A percentile compares a stretch with the other conserved stretches of the same genome.
These are phyloP conservation scores for Dendrocalamus latiflorus DNA, from an alignment of 202 grass and related monocot genomes.

Conservation along the genomic window DNA sequence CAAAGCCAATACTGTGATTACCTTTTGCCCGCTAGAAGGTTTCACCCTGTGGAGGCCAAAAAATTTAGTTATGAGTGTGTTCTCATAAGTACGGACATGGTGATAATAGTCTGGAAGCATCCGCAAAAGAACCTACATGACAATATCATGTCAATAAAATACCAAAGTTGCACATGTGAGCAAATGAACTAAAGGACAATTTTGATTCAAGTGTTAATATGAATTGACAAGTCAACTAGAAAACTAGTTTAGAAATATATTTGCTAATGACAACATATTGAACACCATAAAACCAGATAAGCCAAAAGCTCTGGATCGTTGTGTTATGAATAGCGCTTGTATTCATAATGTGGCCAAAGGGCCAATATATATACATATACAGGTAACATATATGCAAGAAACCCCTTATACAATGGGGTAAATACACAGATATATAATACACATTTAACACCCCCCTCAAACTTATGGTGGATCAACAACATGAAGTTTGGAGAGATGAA, in stretches of 20 bases:
- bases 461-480: no score
- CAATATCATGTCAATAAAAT: conserved; percentile 3
- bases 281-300: no score
- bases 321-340: no score
- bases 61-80: conserved; percentile 88
- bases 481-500: no score
- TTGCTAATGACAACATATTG: no score
- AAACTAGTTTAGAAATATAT: not conserved
- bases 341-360: no score
- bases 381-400: no score
- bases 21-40: conserved; percentile 87
- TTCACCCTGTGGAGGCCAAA: conserved; percentile 89
- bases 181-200: not conserved
- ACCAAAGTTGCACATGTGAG: not conserved
- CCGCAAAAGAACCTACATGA: conserved; percentile 64
- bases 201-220: not conserved
- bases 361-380: no score
- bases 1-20: conserved; percentile 22
- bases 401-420: no score
- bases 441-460: no score
- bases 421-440: no score
- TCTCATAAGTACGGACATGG: conserved; percentile 79
- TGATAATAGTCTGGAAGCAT: conserved; percentile 93
- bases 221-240: not conserved
- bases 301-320: no score